Percentiles rank a stretch among this genome's conserved stretches.
Conservation (phyloP, 2,329 filamentous ascomycete genomes). For the Simplicillium aogashimaense region DNA sequence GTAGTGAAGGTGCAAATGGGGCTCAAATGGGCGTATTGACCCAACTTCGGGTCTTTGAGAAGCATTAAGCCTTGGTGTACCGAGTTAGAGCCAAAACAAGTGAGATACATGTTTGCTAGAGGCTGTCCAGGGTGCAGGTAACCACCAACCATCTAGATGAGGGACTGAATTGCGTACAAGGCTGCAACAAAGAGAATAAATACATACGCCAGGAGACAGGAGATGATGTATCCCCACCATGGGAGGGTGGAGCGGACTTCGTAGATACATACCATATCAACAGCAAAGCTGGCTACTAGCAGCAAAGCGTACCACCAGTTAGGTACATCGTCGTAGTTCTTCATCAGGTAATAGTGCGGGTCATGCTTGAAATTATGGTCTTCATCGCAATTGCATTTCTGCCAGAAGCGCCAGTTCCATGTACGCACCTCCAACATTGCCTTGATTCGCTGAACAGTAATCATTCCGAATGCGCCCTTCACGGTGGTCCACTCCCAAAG, state of each 20-base stretch:
- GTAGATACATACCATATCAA: slow-evolving; percentile 28
- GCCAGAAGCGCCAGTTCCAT: neutral
- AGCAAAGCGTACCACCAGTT: slow-evolving; percentile 32
- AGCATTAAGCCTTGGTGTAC: slow-evolving; percentile 20
- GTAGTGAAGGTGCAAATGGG: slow-evolving; percentile 12
- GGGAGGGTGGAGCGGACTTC: slow-evolving; percentile 13
- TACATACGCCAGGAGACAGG: slow-evolving; percentile 21
- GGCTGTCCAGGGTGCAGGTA: slow-evolving; percentile 31
- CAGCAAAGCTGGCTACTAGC: slow-evolving; percentile 22
- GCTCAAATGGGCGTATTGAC: slow-evolving; percentile 18
- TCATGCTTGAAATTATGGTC: too few species aligned
- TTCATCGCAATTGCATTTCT: neutral
- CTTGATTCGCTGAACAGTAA: slow-evolving; percentile 3
- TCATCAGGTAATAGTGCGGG: slow-evolving; percentile 31
- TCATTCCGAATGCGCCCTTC: slow-evolving; percentile 11
- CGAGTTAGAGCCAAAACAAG: slow-evolving; percentile 21
- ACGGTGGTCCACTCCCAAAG: slow-evolving; percentile 15
- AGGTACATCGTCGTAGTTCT: slow-evolving; percentile 30
- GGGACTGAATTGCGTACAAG: slow-evolving; percentile 21
- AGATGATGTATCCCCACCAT: slow-evolving; percentile 30
- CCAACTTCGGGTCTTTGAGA: slow-evolving; percentile 17
- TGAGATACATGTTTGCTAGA: slow-evolving; percentile 34
- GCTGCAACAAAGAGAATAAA: slow-evolving; percentile 30
- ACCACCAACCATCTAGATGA: slow-evolving; percentile 36
- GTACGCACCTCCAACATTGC: slow-evolving; percentile 9